These are phyloP conservation scores for Biscutella laevigata DNA, from an alignment of 441 rosid genomes.

Conservation along the genomic window DNA sequence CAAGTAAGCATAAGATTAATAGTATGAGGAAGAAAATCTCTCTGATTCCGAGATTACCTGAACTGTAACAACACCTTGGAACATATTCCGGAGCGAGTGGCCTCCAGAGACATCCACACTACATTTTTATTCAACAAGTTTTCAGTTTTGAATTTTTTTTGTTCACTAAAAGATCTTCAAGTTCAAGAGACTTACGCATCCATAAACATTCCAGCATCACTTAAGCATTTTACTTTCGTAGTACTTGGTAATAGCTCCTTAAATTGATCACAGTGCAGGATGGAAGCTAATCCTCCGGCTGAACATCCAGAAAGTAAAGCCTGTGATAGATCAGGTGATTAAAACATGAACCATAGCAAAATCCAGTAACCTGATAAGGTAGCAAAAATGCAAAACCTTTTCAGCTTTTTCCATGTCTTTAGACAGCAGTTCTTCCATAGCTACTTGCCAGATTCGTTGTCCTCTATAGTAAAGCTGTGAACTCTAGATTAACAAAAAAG, in stretches of 20 bases:
- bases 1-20: background rate
- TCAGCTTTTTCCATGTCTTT: conserved; percentile 41
- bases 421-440: conserved; percentile 38
- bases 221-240: conserved; percentile 48
- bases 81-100: conserved; percentile 33
- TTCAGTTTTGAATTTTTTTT: background rate
- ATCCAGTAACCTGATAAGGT: background rate
- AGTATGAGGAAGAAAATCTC: background rate
- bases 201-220: conserved; percentile 59
- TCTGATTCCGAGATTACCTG: conserved; percentile 26
- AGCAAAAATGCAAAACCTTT: conserved; percentile 41
- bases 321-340: conserved; percentile 20
- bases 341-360: background rate
- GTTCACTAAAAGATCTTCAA: background rate
- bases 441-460: conserved; percentile 43
- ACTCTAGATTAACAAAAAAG: conserved; percentile 25
- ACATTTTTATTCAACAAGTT: background rate
- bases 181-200: conserved; percentile 35
- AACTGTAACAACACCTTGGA: conserved; percentile 30
- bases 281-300: conserved; percentile 62
- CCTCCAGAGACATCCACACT: conserved; percentile 40
- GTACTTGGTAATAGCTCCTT: conserved; percentile 28
- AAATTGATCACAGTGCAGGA: conserved; percentile 52
- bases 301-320: conserved; percentile 63
- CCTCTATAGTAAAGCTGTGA: conserved; percentile 46